Base-by-base conservation (phyloP, 371 early-diverging fungal species). In the Umbelopsis sp. region DNA sequence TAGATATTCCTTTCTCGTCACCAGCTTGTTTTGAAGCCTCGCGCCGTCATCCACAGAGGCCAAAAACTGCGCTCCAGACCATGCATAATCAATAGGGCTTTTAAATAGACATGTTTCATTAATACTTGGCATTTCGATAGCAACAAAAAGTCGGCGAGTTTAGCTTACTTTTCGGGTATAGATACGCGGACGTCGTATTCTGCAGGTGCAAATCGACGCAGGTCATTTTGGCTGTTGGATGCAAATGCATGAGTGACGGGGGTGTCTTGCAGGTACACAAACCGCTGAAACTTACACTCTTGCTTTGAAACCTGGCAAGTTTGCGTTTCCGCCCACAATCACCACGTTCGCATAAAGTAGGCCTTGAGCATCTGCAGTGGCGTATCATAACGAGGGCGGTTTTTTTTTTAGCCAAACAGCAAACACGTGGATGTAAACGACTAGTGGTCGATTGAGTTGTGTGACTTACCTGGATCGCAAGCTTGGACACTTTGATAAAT, bases 261-360 rank as follows among this genome's bases (percentile, higher is more conserved):
- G 22, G 5, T 18, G 44, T 16, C 4, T 8, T 14, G 25, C 8
- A 18, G 52, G 50, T 11, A 25, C 45, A 14, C 6, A 37, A 53
- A 24, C 18, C 41, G 12, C 41, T 41, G 41, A 41, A 41, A 41
- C 85, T 73, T 84, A 89, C 86, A 95, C 78, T 50, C 96, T 79
- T 64, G 89, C 85, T 57, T 72, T 75, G 68, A 90, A 89, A 22
- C 95, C 95, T 2, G 85, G 86, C 18, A 94, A 76, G 38, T 75
- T 73, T 3, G 91, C 84, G 69, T 89, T 89, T 8, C 96, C 96
- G 32, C 96, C 96, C 4, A 90, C 84, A 14, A 95, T 72, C 9
- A 94, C 70, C 20, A 95, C 87, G 70, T 94, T 94, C 37, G 87
- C 88, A 65, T 89, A 90, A 44, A 94, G 73, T 67, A 92, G 75